Percentiles rank a stretch among this genome's conserved stretches.
Evolutionary conservation across 495 filamentous ascomycete genomes (phyloP).

Genomic region (Neurospora tetrasperma): DNA sequence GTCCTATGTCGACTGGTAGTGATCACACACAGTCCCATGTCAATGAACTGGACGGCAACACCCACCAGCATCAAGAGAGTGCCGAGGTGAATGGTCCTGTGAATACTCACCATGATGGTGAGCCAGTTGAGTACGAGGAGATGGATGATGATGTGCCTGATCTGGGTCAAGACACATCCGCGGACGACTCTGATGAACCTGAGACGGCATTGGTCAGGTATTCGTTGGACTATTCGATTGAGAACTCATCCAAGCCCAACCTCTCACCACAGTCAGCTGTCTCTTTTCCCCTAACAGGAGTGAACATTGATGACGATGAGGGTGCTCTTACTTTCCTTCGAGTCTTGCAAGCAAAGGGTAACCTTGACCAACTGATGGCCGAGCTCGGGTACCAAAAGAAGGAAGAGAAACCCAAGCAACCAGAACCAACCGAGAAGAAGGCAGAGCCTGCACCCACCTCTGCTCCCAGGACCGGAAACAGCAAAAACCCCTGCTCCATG

Average conservation of each 20-base stretch:
- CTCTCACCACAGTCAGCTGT: neutral
- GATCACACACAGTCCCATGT: neutral
- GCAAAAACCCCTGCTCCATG: slow-evolving; percentile 27
- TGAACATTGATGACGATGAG: slow-evolving; percentile 16
- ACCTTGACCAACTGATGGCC: slow-evolving; percentile 18
- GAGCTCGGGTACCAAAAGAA: slow-evolving; percentile 25
- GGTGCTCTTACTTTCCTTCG: slow-evolving; percentile 7
- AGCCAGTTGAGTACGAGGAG: neutral
- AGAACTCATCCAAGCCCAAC: neutral
- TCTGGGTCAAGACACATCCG: neutral
- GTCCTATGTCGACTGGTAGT: neutral
- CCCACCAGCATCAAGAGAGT: neutral
- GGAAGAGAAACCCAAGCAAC: slow-evolving; percentile 3
- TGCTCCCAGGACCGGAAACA: slow-evolving; percentile 24
- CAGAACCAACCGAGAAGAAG: neutral
- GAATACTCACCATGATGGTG: neutral
- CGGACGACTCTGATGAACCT: neutral
- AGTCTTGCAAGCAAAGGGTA: slow-evolving; percentile 7
- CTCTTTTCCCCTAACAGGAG: neutral
- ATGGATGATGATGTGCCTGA: neutral
- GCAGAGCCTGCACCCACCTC: slow-evolving; percentile 2
- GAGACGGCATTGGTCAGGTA: neutral
- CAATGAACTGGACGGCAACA: neutral
- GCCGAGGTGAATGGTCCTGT: neutral
- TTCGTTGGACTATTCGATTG: neutral